These are phyloP conservation scores for Avicennia marina DNA, from an alignment of 257 asterid genomes.

Conservation along the genomic window DNA sequence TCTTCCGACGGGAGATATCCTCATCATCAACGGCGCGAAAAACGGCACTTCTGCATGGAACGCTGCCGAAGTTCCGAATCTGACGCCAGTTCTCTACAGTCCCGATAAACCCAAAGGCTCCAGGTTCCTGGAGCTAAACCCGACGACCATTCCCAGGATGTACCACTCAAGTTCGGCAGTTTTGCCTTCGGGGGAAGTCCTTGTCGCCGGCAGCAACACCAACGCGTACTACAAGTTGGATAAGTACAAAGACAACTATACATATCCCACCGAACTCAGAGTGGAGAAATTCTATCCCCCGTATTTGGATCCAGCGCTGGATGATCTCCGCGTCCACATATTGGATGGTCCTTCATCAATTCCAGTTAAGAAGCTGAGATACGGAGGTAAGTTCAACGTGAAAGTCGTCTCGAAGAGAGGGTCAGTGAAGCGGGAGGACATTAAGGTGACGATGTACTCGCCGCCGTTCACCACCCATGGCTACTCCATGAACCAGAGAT, in stretches of 20 bases:
- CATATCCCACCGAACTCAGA: neutral
- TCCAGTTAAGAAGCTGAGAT: too few relatives aligned
- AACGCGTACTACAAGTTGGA: neutral
- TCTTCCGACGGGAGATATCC: neutral
- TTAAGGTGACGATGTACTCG: neutral
- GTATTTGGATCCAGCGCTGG: neutral
- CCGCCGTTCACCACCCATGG: neutral
- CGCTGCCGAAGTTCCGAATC: neutral
- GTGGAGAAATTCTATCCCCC: neutral
- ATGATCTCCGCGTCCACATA: neutral
- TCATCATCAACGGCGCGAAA: neutral
- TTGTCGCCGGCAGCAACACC: neutral
- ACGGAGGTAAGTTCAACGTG: neutral
- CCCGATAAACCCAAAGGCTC: neutral
- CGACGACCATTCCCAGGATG: neutral
- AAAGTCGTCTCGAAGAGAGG: neutral
- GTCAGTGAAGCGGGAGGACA: neutral
- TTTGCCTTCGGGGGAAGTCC: neutral
- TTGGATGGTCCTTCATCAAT: neutral
- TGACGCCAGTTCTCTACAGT: neutral
- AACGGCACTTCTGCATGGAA: neutral
- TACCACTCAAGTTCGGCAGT: neutral
- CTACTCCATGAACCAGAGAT: neutral
- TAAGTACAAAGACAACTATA: too few relatives aligned
- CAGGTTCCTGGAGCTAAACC: neutral